Conservation (phyloP, 73 alveolate species). For the Paraurostyla sp. region DNA sequence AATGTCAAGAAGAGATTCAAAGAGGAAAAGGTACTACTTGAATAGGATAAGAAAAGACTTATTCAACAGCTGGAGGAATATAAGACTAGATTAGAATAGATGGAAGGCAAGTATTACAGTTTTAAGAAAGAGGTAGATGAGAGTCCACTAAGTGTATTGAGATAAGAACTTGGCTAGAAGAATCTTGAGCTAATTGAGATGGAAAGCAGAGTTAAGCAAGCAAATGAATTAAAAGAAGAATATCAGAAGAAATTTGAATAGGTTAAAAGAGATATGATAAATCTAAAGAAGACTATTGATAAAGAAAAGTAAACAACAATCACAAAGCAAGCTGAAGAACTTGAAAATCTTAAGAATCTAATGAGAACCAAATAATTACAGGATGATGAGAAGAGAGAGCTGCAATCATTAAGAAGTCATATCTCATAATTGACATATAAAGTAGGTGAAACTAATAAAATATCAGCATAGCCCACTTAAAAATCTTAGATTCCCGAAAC, state of each 20-base stretch:
- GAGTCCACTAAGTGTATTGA: conserved; percentile 82
- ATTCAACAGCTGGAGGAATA: conserved; percentile 72
- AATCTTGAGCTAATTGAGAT: conserved; percentile 82
- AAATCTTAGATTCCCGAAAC: background rate
- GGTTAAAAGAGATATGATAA: conserved; percentile 82
- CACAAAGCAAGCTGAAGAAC: conserved; percentile 88
- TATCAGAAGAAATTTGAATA: conserved; percentile 75
- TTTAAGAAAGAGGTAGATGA: conserved; percentile 88
- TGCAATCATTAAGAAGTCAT: conserved; percentile 82
- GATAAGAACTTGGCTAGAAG: conserved; percentile 86
- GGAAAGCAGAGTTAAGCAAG: conserved; percentile 73
- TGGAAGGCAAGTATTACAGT: conserved; percentile 77
- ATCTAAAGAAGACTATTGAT: conserved; percentile 80
- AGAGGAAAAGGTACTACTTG: conserved; percentile 82
- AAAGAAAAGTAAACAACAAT: conserved; percentile 83
- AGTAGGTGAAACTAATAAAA: conserved; percentile 10
- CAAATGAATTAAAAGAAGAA: conserved; percentile 76
- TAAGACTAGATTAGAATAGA: conserved; percentile 77
- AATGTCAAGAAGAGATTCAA: conserved; percentile 83
- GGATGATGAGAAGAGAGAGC: conserved; percentile 88
- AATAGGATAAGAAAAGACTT: conserved; percentile 76
- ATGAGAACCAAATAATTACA: conserved; percentile 77
- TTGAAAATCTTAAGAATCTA: conserved; percentile 83
- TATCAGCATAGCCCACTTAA: background rate
- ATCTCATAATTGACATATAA: conserved; percentile 60